Evolutionary conservation across 2,329 filamentous ascomycete genomes (phyloP).

Genomic region (Colletotrichum sojae): DNA sequence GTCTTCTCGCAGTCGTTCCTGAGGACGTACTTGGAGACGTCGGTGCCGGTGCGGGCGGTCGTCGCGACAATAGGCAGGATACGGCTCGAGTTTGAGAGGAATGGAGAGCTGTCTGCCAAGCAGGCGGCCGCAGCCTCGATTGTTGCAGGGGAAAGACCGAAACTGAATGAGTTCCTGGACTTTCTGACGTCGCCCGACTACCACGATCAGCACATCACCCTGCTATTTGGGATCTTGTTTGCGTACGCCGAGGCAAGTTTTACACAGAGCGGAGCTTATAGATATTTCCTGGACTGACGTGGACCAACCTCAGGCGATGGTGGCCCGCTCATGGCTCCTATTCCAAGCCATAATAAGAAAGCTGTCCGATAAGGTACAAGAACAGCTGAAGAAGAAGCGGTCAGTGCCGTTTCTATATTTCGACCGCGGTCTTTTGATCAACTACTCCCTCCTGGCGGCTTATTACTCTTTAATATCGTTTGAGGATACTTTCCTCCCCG

Average conservation of each 20-base stretch:
- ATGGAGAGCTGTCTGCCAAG: not conserved
- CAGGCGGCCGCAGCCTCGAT: constrained; percentile 20
- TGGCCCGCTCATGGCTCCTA: constrained; percentile 15
- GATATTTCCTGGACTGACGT: not conserved
- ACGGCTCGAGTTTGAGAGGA: not conserved
- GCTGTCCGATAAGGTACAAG: constrained; percentile 10
- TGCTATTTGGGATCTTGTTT: constrained; percentile 27
- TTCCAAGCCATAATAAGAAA: constrained; percentile 6
- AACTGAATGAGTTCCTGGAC: constrained; percentile 15
- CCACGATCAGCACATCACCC: constrained; percentile 21
- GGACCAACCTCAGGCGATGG: constrained; percentile 8
- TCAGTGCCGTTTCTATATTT: constrained; percentile 17
- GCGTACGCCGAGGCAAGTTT: constrained; percentile 20
- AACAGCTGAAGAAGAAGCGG: not conserved
- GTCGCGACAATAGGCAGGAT: constrained; percentile 23
- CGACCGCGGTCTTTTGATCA: constrained; percentile 22
- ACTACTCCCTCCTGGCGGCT: constrained; percentile 7
- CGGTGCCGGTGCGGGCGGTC: constrained; percentile 14
- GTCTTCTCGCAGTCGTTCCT: constrained; percentile 30
- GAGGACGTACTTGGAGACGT: constrained; percentile 19
- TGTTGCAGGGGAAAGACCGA: not conserved
- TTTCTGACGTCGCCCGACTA: constrained; percentile 11
- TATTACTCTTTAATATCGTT: constrained; percentile 12
- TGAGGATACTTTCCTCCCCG: constrained; percentile 7
- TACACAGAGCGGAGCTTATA: no score